These are phyloP conservation scores for Exophiala xenobiotica DNA, from an alignment of 2,329 filamentous ascomycete species.

Conservation along the genomic window DNA sequence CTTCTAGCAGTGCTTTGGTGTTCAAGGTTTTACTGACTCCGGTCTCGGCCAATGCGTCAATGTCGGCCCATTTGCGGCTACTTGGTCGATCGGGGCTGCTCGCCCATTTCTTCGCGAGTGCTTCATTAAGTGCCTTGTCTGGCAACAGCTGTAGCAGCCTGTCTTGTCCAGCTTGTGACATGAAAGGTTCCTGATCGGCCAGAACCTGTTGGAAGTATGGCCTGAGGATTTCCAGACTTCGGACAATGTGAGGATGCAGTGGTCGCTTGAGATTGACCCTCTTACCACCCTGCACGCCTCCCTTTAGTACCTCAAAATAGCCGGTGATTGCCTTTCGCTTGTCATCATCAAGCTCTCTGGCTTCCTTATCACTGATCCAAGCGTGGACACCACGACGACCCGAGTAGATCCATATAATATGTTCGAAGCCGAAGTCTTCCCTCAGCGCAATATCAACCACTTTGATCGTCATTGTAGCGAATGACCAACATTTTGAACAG, in stretches of 20 bases:
- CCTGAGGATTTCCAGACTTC: slow-evolving; percentile 81
- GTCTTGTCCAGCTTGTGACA: slow-evolving; percentile 65
- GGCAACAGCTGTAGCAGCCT: slow-evolving; percentile 82
- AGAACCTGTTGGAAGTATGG: slow-evolving; percentile 86
- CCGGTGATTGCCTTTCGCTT: slow-evolving; percentile 81
- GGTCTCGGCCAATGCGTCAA: slow-evolving; percentile 78
- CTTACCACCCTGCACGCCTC: slow-evolving; percentile 81
- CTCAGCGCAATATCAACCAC: slow-evolving; percentile 82
- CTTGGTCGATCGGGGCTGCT: slow-evolving; percentile 75
- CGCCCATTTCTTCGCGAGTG: slow-evolving; percentile 87
- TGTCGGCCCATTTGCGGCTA: slow-evolving; percentile 87
- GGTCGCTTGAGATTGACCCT: slow-evolving; percentile 81
- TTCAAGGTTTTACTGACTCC: slow-evolving; percentile 73
- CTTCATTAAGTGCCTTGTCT: slow-evolving; percentile 72
- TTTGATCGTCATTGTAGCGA: slow-evolving; percentile 97
- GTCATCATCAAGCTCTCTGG: slow-evolving; percentile 79
- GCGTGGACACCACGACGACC: slow-evolving; percentile 95
- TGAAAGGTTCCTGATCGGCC: slow-evolving; percentile 82
- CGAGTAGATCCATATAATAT: slow-evolving; percentile 98
- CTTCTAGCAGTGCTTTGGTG: slow-evolving; percentile 71
- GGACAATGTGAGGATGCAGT: slow-evolving; percentile 82
- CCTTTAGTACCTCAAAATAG: slow-evolving; percentile 87
- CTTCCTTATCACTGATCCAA: slow-evolving; percentile 92
- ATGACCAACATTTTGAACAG: slow-evolving; percentile 91
- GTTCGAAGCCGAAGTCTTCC: slow-evolving; percentile 94